Evolutionary conservation across 768 basidiomycete genomes (phyloP), one percentile per base, ranked within the genome.

Genomic region (Kwoniella heveanensis): DNA sequence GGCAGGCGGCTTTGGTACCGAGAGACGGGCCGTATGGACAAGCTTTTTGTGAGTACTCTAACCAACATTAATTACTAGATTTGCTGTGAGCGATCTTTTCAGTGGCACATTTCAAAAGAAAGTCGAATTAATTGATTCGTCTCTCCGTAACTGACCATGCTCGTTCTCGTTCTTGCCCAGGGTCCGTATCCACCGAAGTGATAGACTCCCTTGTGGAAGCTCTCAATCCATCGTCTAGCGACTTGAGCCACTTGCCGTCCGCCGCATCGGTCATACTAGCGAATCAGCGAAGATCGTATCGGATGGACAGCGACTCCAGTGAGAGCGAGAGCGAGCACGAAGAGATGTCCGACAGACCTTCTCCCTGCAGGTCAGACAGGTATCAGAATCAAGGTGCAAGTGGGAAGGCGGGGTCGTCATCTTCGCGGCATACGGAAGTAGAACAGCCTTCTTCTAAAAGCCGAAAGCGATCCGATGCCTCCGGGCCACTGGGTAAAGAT

Each of bases 161-260:
- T n/a, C n/a, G n/a, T n/a, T n/a, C n/a, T n/a, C n/a, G n/a, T n/a
- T 19, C 39, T 10, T 44, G 7, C 24, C 25, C 26, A 63, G 62
- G 54, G 48, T 51, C 57, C 46, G 51, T 54, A 8, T 65, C 57
- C 19, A 50, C 58, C 13, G 57, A 60, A 21, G 46, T 60, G 57
- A 57, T 65, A 15, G 64, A 65, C 53, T 65, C 64, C 4, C 27
- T 65, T 10, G 53, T 65, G 17, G 57, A 65, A 37, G 57, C 46
- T 22, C 52, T 65, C 21, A 47, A 51, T 21, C 64, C 54, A 6
- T 49, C 62, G 7, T 52, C 49, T 1, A 26, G 36, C 22, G 50
- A 60, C 10, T 6, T 46, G 30, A 25, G 24, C 10, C 56, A 54
- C 32, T 26, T 64, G n/a, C 56, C 48, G 19, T 52, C 47, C 21